phyloP scores from a whole-genome alignment of 192 early-diverging fungal species.

The Entomortierella lignicola region DNA sequence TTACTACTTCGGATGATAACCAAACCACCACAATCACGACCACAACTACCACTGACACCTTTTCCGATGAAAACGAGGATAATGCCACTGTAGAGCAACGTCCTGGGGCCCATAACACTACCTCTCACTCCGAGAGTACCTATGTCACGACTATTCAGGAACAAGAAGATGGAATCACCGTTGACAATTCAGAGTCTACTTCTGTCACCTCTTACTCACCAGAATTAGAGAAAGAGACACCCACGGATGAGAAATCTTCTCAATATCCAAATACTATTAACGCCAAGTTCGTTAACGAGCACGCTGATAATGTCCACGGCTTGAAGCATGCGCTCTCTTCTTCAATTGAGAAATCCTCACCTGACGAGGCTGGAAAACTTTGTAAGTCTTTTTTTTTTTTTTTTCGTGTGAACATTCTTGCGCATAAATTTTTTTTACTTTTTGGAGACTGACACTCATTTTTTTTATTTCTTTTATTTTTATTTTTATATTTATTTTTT shows the following conservation, averaged over 20 bases:
- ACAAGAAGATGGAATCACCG: conserved; percentile 6
- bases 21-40: conserved; percentile 13
- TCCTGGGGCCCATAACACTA: background rate
- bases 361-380: conserved; percentile 12
- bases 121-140: conserved; percentile 1
- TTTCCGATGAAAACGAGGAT: background rate
- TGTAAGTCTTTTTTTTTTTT: conserved; percentile 27
- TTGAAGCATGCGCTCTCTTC: conserved; percentile 34
- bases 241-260: background rate
- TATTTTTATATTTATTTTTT: background rate
- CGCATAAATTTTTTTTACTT: no score
- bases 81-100: background rate
- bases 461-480: background rate
- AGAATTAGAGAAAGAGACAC: background rate
- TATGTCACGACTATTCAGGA: conserved; percentile 16
- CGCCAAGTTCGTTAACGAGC: conserved; percentile 40
- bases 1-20: background rate
- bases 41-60: conserved; percentile 12
- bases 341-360: conserved; percentile 27
- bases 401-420: background rate
- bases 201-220: background rate
- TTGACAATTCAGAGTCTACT: conserved; percentile 12
- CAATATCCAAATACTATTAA: conserved; percentile 41
- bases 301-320: conserved; percentile 29
- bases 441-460: background rate